Evolutionary conservation across 2,329 filamentous ascomycete species (phyloP).

Genomic region (Akanthomyces muscarius): DNA sequence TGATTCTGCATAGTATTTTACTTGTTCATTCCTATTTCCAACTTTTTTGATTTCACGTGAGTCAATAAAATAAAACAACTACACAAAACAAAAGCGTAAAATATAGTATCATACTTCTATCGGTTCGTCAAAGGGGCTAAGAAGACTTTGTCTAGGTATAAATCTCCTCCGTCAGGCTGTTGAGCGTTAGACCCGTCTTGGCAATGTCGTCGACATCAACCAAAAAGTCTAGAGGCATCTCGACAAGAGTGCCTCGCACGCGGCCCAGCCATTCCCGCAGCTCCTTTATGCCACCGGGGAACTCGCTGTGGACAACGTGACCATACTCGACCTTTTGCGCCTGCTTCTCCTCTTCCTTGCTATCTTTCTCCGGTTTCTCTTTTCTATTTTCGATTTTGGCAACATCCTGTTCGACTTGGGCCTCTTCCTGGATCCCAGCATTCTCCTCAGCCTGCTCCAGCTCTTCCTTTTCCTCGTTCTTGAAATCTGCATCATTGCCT

Average conservation of each 20-base stretch:
- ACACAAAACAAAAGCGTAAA: background rate
- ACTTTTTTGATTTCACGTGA: conserved; percentile 3
- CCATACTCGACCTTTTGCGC: conserved; percentile 69
- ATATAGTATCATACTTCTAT: background rate
- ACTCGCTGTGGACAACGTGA: conserved; percentile 79
- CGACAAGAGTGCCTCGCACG: conserved; percentile 68
- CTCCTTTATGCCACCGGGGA: conserved; percentile 67
- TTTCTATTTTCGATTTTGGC: conserved; percentile 22
- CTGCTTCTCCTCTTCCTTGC: conserved; percentile 37
- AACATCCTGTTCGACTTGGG: conserved; percentile 51
- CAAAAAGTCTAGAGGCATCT: conserved; percentile 89
- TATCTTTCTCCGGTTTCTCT: conserved; percentile 38
- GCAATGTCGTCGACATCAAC: conserved; percentile 80
- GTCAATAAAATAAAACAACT: background rate
- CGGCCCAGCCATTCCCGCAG: conserved; percentile 66
- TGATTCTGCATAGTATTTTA: conserved; percentile 11
- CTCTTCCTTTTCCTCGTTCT: background rate
- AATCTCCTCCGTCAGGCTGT: conserved; percentile 66
- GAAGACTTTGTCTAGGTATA: conserved; percentile 50
- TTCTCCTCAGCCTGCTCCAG: conserved; percentile 15
- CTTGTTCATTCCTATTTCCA: background rate
- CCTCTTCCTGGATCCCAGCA: conserved; percentile 44
- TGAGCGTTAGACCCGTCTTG: conserved; percentile 70
- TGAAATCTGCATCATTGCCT: background rate
- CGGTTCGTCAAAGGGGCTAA: background rate